These are phyloP conservation scores for Aspergillus ochraceoroseus DNA, from an alignment of 2,329 filamentous ascomycete genomes.

Conservation along the genomic window DNA sequence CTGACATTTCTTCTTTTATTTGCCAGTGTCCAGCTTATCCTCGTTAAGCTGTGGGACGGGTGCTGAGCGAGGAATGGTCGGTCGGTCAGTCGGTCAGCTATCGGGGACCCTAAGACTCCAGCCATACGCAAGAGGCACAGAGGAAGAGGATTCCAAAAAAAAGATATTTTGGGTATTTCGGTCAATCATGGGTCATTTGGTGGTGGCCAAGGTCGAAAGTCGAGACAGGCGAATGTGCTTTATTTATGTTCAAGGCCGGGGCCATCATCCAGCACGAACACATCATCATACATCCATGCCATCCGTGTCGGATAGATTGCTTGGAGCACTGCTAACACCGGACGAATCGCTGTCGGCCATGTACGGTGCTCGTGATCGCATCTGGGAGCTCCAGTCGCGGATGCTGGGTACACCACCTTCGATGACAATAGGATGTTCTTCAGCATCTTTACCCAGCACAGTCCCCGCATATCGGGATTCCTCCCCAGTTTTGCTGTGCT, in stretches of 20 bases:
- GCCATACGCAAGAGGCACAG: too few species aligned
- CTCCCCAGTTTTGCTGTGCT: constrained; percentile 82
- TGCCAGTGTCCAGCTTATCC: too few species aligned
- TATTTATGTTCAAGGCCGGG: neutral
- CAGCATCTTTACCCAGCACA: constrained; percentile 67
- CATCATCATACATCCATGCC: constrained; percentile 34
- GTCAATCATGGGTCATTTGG: too few species aligned
- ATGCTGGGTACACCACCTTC: constrained; percentile 72
- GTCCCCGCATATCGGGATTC: constrained; percentile 83
- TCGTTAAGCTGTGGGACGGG: too few species aligned
- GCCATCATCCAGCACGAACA: neutral
- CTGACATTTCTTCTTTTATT: too few species aligned
- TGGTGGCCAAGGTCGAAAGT: too few species aligned
- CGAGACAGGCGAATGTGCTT: too few species aligned
- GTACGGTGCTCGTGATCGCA: constrained; percentile 31
- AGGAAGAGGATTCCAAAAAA: too few species aligned
- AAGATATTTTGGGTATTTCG: too few species aligned
- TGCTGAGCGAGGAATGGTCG: too few species aligned
- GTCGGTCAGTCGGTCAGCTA: too few species aligned
- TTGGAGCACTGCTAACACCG: constrained; percentile 39
- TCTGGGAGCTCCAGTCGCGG: constrained; percentile 55
- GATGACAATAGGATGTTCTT: constrained; percentile 67
- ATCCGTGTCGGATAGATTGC: constrained; percentile 38
- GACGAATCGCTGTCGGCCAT: constrained; percentile 34
- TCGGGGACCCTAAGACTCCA: too few species aligned